These are phyloP conservation scores for Teunomyces stri DNA, from an alignment of 805 yeast genomes.

Conservation along the genomic window DNA sequence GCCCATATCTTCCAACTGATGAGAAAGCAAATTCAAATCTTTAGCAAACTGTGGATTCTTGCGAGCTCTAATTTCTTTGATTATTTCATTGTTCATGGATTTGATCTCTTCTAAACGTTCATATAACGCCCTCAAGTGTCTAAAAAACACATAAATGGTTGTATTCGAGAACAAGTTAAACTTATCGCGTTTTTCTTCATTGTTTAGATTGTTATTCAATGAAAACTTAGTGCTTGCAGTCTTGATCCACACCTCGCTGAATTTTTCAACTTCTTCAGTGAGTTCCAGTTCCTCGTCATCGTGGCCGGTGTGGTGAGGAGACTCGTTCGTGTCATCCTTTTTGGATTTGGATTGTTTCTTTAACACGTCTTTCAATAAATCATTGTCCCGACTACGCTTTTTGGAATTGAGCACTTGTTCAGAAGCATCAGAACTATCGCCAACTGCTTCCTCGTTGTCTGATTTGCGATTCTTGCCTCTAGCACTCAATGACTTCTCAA, in stretches of 20 bases:
- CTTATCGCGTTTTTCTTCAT: constrained; percentile 44
- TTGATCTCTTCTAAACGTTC: constrained; percentile 80
- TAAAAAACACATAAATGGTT: constrained; percentile 82
- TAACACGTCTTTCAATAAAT: constrained; percentile 58
- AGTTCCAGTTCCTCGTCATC: constrained; percentile 35
- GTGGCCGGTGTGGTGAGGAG: constrained; percentile 21
- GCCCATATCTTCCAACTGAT: constrained; percentile 79
- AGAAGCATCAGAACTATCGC: constrained; percentile 14
- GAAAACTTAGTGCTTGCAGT: constrained; percentile 30
- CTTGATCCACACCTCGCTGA: constrained; percentile 44
- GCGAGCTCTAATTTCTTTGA: constrained; percentile 66
- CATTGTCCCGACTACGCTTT: constrained; percentile 53
- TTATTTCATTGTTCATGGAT: constrained; percentile 62
- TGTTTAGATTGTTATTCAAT: constrained; percentile 20
- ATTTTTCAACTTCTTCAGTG: constrained; percentile 30
- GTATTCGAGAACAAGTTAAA: constrained; percentile 87
- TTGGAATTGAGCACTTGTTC: constrained; percentile 28
- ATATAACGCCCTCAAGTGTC: constrained; percentile 78
- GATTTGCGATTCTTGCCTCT: constrained; percentile 14
- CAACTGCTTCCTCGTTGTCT: constrained; percentile 14
- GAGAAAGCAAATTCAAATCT: constrained; percentile 78
- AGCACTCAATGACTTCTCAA: constrained; percentile 39
- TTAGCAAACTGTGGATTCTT: constrained; percentile 74
- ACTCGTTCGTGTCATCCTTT: constrained; percentile 35
- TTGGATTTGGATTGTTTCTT: constrained; percentile 46